These are phyloP conservation scores for Zopfia rhizophila DNA, from an alignment of 2,329 filamentous ascomycete species.

Conservation along the genomic window DNA sequence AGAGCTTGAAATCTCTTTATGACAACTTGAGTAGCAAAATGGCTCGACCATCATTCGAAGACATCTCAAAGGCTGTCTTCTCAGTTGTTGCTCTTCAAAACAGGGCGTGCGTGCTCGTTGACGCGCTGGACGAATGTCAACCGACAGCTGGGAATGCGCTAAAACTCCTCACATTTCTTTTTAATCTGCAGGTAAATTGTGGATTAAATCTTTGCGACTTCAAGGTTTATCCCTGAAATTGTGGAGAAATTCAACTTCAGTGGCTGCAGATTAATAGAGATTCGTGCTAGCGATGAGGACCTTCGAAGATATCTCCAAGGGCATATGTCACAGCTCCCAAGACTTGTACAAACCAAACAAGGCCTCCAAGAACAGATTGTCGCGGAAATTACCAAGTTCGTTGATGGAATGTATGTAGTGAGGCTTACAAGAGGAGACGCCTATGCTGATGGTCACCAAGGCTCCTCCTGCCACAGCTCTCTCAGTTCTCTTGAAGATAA, in stretches of 20 bases:
- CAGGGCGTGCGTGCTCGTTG: slow-evolving; percentile 40
- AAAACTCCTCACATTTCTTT: slow-evolving; percentile 19
- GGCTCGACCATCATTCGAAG: slow-evolving; percentile 28
- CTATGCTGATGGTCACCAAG: too few species aligned
- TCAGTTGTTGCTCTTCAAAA: slow-evolving; percentile 26
- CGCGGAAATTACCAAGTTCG: slow-evolving; percentile 23
- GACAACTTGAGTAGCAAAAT: too few species aligned
- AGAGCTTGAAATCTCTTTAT: too few species aligned
- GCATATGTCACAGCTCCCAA: slow-evolving; percentile 23
- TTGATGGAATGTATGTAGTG: slow-evolving; percentile 38
- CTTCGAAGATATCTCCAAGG: slow-evolving; percentile 24
- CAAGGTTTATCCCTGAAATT: slow-evolving; percentile 26
- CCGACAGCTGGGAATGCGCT: slow-evolving; percentile 15
- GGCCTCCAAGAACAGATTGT: slow-evolving; percentile 21
- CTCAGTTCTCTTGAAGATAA: slow-evolving; percentile 23
- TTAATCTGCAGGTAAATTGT: slow-evolving; percentile 10
- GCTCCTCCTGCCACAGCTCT: slow-evolving; percentile 24
- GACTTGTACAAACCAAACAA: slow-evolving; percentile 18
- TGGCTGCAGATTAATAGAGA: slow-evolving; percentile 15
- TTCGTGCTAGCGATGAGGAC: slow-evolving; percentile 29
- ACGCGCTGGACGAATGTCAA: slow-evolving; percentile 46
- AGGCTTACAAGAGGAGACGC: too few species aligned
- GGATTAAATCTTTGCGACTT: slow-evolving; percentile 26
- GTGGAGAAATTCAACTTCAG: slow-evolving; percentile 13
- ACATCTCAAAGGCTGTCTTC: slow-evolving; percentile 29